A percentile compares a stretch with the other conserved stretches of the same genome.
Conservation (phyloP, 2,329 filamentous ascomycete species). For the Hortaea sp. region DNA sequence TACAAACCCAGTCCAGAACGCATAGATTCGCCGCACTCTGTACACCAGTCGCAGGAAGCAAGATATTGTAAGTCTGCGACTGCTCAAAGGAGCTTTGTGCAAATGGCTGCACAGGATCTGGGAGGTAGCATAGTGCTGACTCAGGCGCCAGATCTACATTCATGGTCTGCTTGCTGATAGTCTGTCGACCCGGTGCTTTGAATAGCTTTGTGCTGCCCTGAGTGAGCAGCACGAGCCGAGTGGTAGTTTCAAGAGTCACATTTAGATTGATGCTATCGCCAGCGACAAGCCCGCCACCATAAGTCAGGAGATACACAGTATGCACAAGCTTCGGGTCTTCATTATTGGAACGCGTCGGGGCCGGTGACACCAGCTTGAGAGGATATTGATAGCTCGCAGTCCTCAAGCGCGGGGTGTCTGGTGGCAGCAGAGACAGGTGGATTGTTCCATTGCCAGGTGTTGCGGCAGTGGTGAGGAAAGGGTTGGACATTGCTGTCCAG, state of each 20-base stretch:
- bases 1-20: slow-evolving; percentile 87
- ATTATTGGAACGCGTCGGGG: slow-evolving; percentile 41
- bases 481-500: slow-evolving; percentile 40
- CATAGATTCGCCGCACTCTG: slow-evolving; percentile 48
- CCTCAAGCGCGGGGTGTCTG: slow-evolving; percentile 59
- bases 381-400: slow-evolving; percentile 84
- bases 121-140: slow-evolving; percentile 55
- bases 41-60: background rate
- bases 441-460: slow-evolving; percentile 70
- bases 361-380: slow-evolving; percentile 80
- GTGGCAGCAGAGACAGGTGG: slow-evolving; percentile 61
- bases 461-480: slow-evolving; percentile 65
- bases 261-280: slow-evolving; percentile 71
- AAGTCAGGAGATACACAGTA: slow-evolving; percentile 81
- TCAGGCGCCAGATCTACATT: slow-evolving; percentile 38
- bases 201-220: slow-evolving; percentile 93
- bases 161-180: slow-evolving; percentile 29
- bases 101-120: slow-evolving; percentile 91
- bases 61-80: slow-evolving; percentile 58
- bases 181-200: slow-evolving; percentile 52
- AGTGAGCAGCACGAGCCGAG: slow-evolving; percentile 53
- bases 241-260: slow-evolving; percentile 53
- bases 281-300: slow-evolving; percentile 84
- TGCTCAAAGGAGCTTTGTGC: slow-evolving; percentile 75
- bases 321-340: slow-evolving; percentile 47